These are phyloP conservation scores for Globisporangium heterothallicum DNA, from an alignment of 352 stramenopile species.

Conservation along the genomic window DNA sequence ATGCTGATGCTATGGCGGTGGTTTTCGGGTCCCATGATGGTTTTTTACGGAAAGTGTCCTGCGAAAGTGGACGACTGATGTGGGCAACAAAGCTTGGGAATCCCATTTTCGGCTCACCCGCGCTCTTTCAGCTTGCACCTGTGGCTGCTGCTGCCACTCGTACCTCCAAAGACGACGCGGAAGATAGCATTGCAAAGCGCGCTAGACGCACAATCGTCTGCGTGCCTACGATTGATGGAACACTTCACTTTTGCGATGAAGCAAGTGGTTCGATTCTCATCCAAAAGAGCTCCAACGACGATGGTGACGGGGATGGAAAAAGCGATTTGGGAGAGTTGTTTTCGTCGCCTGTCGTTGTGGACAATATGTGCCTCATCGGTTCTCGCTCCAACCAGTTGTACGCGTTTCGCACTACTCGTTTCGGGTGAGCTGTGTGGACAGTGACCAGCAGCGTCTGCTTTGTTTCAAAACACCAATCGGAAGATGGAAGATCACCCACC, in stretches of 20 bases:
- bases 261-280: conserved; percentile 24
- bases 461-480: no score
- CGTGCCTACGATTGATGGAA: conserved; percentile 33
- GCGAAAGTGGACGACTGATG: conserved; percentile 19
- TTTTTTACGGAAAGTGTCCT: conserved; percentile 31
- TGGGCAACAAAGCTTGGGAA: conserved; percentile 27
- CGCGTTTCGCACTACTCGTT: conserved; percentile 18
- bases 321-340: conserved; percentile 36
- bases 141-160: no score
- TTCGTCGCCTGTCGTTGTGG: conserved; percentile 44
- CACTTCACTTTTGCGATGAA: conserved; percentile 39
- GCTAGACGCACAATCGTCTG: no score
- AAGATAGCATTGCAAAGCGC: no score
- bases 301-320: neutral
- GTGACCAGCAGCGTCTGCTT: no score
- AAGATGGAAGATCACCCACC: no score
- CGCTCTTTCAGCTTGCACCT: conserved; percentile 15
- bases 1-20: neutral
- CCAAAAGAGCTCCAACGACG: neutral
- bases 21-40: conserved; percentile 59
- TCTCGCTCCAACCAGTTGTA: conserved; percentile 45
- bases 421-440: no score
- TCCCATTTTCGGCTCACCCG: conserved; percentile 46
- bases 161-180: no score
- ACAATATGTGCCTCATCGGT: conserved; percentile 38